Conservation (phyloP, 495 filamentous ascomycete species). For the Aspergillus diversus region DNA sequence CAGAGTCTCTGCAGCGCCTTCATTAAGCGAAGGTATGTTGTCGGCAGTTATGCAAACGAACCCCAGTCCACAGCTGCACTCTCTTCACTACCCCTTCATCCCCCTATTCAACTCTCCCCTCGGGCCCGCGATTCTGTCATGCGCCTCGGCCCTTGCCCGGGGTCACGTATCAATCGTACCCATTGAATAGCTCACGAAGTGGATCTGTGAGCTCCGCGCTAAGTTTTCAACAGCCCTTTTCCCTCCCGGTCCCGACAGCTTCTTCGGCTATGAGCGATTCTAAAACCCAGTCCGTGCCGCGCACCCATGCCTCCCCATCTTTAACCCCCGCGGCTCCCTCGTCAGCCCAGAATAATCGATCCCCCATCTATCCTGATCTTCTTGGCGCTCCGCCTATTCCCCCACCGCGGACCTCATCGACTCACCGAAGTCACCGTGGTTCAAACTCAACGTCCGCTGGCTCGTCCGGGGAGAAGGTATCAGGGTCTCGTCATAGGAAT, state of each 20-base stretch:
- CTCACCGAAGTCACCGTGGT: slow-evolving; percentile 42
- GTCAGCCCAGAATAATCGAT: slow-evolving; percentile 38
- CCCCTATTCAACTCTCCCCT: slow-evolving; percentile 18
- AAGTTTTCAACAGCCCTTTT: slow-evolving; percentile 35
- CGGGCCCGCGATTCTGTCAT: slow-evolving; percentile 53
- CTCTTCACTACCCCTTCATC: slow-evolving; percentile 33
- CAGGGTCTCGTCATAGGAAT: slow-evolving; percentile 42
- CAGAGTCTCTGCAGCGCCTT: slow-evolving; percentile 29
- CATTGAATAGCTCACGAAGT: slow-evolving; percentile 8
- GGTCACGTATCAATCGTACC: slow-evolving; percentile 48
- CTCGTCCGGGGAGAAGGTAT: slow-evolving; percentile 34
- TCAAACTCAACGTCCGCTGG: slow-evolving; percentile 29
- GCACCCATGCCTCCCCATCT: slow-evolving; percentile 37
- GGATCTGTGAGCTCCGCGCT: slow-evolving; percentile 24
- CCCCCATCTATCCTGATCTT: slow-evolving; percentile 41
- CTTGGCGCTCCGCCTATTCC: slow-evolving; percentile 45
- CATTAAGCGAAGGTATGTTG: slow-evolving; percentile 31
- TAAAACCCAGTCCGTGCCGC: slow-evolving; percentile 40
- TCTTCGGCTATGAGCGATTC: slow-evolving; percentile 51
- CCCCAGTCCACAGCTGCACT: slow-evolving; percentile 10
- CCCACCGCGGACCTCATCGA: slow-evolving; percentile 50
- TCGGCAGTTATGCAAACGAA: slow-evolving; percentile 15
- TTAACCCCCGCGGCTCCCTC: slow-evolving; percentile 34
- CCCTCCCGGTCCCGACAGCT: slow-evolving; percentile 38
- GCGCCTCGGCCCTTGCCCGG: slow-evolving; percentile 48